Conservation (phyloP, 257 asterid genomes). For the Solanum clarkiae region DNA sequence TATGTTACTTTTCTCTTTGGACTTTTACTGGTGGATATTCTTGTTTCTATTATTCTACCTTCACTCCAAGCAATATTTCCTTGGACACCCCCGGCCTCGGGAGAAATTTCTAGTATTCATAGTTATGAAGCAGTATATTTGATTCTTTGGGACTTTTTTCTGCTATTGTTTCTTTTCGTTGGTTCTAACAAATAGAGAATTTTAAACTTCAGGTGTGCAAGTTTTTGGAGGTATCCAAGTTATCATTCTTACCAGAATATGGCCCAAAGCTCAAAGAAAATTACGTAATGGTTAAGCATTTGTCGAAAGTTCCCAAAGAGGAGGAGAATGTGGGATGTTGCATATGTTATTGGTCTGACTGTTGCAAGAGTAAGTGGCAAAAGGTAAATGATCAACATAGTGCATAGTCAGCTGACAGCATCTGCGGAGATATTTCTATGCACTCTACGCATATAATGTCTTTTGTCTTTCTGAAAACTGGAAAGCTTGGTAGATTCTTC, state of each 20-base stretch:
- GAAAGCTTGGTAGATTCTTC: neutral
- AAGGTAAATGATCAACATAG: constrained; percentile 36
- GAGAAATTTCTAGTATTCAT: neutral
- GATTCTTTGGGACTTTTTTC: neutral
- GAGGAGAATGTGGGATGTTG: constrained; percentile 45
- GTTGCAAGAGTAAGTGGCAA: constrained; percentile 68
- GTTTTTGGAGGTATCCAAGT: constrained; percentile 90
- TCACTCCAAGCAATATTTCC: neutral
- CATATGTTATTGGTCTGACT: constrained; percentile 41
- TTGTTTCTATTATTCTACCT: neutral
- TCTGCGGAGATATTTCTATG: neutral
- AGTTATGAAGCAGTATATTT: neutral
- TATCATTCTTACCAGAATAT: constrained; percentile 76
- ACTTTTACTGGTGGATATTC: neutral
- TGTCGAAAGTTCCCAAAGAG: constrained; percentile 33
- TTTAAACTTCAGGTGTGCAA: constrained; percentile 57
- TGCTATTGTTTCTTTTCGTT: neutral
- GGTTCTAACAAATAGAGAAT: neutral
- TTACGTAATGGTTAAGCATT: constrained; percentile 71
- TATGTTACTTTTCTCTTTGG: neutral
- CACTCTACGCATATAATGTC: neutral
- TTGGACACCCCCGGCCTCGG: neutral
- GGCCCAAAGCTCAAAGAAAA: constrained; percentile 96
- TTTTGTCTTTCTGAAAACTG: neutral
- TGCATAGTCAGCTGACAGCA: neutral